These are phyloP conservation scores for Xerocomus tenax DNA, from an alignment of 1,284 basidiomycete genomes.

Conservation along the genomic window DNA sequence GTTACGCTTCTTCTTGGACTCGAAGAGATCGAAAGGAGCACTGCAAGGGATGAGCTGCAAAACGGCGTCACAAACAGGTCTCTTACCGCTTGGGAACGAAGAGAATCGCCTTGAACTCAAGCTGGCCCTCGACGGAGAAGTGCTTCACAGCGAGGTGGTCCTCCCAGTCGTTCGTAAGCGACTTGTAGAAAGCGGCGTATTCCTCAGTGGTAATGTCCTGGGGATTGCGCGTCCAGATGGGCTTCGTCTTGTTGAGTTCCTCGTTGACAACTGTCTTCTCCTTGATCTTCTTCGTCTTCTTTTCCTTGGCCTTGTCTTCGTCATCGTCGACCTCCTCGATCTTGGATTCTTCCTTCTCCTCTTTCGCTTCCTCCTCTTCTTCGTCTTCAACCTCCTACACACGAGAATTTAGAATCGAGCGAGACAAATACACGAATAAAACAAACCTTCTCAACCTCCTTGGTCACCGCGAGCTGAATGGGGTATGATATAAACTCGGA, in stretches of 20 bases:
- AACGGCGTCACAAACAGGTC: neutral
- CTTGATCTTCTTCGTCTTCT: slow-evolving; percentile 98
- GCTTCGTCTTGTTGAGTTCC: slow-evolving; percentile 99
- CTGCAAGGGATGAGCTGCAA: slow-evolving; percentile 34
- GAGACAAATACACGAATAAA: neutral
- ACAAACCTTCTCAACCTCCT: slow-evolving; percentile 94
- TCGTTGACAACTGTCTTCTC: slow-evolving; percentile 85
- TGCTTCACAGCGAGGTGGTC: slow-evolving; percentile 99
- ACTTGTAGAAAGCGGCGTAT: slow-evolving; percentile 98
- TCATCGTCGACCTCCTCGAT: slow-evolving; percentile 76
- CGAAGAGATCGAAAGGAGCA: slow-evolving; percentile 98
- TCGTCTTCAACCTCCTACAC: slow-evolving; percentile 81
- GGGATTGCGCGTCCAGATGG: slow-evolving; percentile 98
- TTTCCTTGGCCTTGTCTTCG: slow-evolving; percentile 78
- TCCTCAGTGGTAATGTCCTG: slow-evolving; percentile 88
- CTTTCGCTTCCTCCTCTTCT: slow-evolving; percentile 57
- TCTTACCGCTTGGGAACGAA: slow-evolving; percentile 89
- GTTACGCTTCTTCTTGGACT: slow-evolving; percentile 99
- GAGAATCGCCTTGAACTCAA: slow-evolving; percentile 99
- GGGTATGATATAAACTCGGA: slow-evolving; percentile 99
- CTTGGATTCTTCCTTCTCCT: slow-evolving; percentile 62
- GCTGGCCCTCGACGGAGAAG: slow-evolving; percentile 99
- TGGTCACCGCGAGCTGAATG: slow-evolving; percentile 96
- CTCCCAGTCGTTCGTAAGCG: slow-evolving; percentile 99
- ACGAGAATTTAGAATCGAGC: slow-evolving; percentile 2